These are phyloP conservation scores for Prunus fruticosa DNA, from an alignment of 306 rosid genomes.

Conservation along the genomic window DNA sequence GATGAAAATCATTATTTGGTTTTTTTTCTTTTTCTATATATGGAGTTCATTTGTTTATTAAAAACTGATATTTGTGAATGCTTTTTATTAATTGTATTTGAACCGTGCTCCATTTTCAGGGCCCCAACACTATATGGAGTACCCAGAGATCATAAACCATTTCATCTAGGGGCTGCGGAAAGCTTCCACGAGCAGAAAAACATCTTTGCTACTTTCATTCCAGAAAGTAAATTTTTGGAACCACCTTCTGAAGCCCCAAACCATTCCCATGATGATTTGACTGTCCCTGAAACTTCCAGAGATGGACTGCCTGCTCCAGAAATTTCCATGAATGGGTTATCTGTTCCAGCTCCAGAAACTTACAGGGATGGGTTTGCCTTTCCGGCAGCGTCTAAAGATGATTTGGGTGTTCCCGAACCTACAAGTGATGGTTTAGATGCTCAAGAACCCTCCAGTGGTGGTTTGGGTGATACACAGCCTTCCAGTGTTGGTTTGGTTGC, in stretches of 20 bases:
- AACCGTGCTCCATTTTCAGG: slow-evolving; percentile 44
- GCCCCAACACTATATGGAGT: slow-evolving; percentile 83
- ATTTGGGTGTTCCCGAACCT: slow-evolving; percentile 13
- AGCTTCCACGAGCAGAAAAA: slow-evolving; percentile 67
- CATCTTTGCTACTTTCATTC: slow-evolving; percentile 51
- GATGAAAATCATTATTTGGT: not conserved
- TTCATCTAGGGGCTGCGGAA: slow-evolving; percentile 67
- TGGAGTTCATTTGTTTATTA: not conserved
- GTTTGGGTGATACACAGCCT: not conserved
- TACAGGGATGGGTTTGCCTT: slow-evolving; percentile 23
- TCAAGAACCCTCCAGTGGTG: slow-evolving; percentile 14
- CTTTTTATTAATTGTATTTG: slow-evolving; percentile 6
- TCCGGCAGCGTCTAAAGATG: slow-evolving; percentile 32
- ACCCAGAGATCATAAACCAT: slow-evolving; percentile 70
- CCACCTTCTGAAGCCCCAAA: slow-evolving; percentile 41
- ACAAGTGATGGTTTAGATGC: not conserved
- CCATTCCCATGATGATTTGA: slow-evolving; percentile 31
- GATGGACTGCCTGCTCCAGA: slow-evolving; percentile 19
- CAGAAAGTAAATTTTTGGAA: slow-evolving; percentile 62
- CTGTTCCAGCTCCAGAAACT: slow-evolving; percentile 24
- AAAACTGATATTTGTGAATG: not conserved
- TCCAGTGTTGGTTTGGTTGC: not conserved
- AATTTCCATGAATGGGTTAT: slow-evolving; percentile 13
- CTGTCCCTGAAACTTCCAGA: slow-evolving; percentile 17
- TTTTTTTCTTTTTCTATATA: not conserved